Conservation (phyloP, 768 basidiomycete species). For the Suillus variegatus region DNA sequence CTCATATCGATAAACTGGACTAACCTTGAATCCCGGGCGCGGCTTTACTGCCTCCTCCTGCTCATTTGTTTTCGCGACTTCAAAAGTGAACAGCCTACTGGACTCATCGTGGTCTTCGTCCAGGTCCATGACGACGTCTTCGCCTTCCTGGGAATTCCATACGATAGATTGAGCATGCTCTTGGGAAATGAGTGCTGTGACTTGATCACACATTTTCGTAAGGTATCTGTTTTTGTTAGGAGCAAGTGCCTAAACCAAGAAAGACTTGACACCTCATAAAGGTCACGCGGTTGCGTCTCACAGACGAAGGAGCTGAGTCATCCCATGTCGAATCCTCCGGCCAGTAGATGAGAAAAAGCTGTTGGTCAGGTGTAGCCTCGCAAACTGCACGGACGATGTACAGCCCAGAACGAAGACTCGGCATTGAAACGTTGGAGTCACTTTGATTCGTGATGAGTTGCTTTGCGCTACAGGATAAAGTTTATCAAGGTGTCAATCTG, state of each 20-base stretch:
- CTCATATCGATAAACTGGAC: not conserved
- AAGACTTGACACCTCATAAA: conserved; percentile 53
- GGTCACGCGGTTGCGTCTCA: conserved; percentile 54
- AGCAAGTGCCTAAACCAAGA: not conserved
- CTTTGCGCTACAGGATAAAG: conserved; percentile 1
- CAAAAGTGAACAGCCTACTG: conserved; percentile 53
- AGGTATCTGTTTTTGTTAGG: conserved; percentile 46
- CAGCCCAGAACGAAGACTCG: conserved; percentile 48
- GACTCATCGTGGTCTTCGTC: conserved; percentile 41
- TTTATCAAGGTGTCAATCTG: conserved; percentile 4
- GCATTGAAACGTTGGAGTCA: conserved; percentile 10
- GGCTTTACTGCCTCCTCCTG: conserved; percentile 51
- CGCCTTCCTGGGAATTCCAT: conserved; percentile 39
- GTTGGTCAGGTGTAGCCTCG: conserved; percentile 14
- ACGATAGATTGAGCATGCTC: conserved; percentile 47
- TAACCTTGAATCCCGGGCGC: conserved; percentile 48
- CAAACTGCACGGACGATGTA: conserved; percentile 37
- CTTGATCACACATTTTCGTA: conserved; percentile 58
- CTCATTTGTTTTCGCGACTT: conserved; percentile 56
- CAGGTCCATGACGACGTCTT: conserved; percentile 20
- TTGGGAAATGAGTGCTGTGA: conserved; percentile 50
- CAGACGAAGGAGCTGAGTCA: conserved; percentile 44
- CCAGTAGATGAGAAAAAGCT: conserved; percentile 62
- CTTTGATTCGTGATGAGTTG: conserved; percentile 9
- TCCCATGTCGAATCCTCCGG: conserved; percentile 63